Evolutionary conservation across 371 early-diverging fungal genomes (phyloP), one percentile per base, ranked within the genome.

Genomic region (Mortierella sp.): DNA sequence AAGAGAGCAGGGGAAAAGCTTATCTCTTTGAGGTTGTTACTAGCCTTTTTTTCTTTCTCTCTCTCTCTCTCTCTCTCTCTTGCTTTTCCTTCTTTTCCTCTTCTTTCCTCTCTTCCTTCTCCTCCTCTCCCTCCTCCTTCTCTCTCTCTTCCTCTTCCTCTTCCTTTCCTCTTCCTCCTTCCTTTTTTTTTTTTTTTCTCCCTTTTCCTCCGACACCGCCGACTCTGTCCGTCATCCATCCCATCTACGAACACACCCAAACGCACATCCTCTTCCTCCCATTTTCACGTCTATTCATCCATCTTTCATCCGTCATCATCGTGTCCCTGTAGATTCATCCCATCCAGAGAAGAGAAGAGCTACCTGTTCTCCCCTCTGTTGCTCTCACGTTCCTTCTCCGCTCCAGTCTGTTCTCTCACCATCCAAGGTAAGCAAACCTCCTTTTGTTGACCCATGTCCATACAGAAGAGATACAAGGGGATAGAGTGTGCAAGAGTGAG

Each of bases 1-100:
- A 7, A 30, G 43, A 2, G 57, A 29, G 28, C 28, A 5, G n/a
- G n/a, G n/a, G 55, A 26, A 16, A n/a, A 50, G 50, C n/a, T 50
- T 21, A 50, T 16, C 45, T 25, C 62, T 64, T 81, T 74, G 16
- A 25, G 72, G 51, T 64, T 75, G 37, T 57, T 81, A 23, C 26
- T 53, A 18, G 23, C 29, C 53, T 23, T 50, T 37, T n/a, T n/a
- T 46, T 25, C 29, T 30, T 19, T 46, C 51, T 19, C 18, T 18
- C 51, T 51, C 51, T 16, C 6, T 51, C 51, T 23, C 21, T 23
- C 51, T 51, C 51, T 4, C 21, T 51, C 51, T 23, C 5, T 18
- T 18, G 19, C 51, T 30, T 21, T 57, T 4, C 23, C 51, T 19
- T 1, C 7, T n/a, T 29, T 56, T 47, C 19, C 50, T 50, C 50